Evolutionary conservation across 2,329 filamentous ascomycete genomes (phyloP).

Genomic region (Triangularia verruculosa): DNA sequence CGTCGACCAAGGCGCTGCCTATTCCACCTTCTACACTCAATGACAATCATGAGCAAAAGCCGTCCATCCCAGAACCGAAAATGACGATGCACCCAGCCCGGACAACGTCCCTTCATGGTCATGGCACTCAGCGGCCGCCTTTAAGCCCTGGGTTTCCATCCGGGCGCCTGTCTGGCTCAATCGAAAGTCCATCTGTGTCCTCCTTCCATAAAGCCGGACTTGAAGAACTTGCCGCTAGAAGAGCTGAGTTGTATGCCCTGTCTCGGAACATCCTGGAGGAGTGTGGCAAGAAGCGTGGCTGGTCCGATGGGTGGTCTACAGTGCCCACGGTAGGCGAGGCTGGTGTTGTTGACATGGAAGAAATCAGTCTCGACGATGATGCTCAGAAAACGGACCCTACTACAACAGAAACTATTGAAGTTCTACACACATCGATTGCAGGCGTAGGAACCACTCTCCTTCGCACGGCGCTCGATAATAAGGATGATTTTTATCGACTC

Average conservation of each 20-base stretch:
- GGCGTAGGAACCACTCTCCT: constrained; percentile 58
- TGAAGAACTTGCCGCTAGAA: constrained; percentile 76
- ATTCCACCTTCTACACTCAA: constrained; percentile 60
- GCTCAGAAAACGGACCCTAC: constrained; percentile 28
- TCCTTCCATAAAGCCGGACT: constrained; percentile 62
- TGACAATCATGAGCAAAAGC: constrained; percentile 57
- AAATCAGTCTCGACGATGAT: constrained; percentile 51
- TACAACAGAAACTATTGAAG: constrained; percentile 1
- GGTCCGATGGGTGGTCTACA: constrained; percentile 73
- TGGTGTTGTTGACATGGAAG: constrained; percentile 51
- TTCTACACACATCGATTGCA: constrained; percentile 30
- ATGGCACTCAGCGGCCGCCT: constrained; percentile 36
- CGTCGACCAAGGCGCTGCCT: constrained; percentile 64
- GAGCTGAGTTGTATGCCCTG: constrained; percentile 78
- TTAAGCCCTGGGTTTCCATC: constrained; percentile 54
- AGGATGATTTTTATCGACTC: constrained; percentile 62
- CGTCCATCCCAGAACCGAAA: constrained; percentile 63
- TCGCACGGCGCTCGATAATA: constrained; percentile 57
- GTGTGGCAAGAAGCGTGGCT: constrained; percentile 67
- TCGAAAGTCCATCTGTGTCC: constrained; percentile 39
- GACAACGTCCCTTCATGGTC: constrained; percentile 57
- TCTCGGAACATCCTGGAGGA: constrained; percentile 77
- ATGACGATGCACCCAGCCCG: constrained; percentile 68
- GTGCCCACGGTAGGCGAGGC: constrained; percentile 50
- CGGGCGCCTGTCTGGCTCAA: constrained; percentile 32